Conservation (phyloP, 129 eudicot species). For the Lactuca sativa region DNA sequence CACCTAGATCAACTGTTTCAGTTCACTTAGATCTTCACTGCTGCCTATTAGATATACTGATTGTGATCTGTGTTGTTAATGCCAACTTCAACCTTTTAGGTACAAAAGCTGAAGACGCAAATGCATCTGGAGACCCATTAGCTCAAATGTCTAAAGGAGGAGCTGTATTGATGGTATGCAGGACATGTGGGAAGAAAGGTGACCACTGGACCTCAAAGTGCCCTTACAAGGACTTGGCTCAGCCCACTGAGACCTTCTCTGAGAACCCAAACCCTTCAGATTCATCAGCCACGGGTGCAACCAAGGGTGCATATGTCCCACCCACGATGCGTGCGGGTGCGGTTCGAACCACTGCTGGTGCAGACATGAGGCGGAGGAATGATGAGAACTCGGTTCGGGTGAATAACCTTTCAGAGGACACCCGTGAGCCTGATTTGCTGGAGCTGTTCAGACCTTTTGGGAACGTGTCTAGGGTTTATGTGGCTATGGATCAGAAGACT, state of each 20-base stretch:
- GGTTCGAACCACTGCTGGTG: constrained; percentile 42
- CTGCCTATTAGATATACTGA: not conserved
- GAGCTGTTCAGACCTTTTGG: constrained; percentile 87
- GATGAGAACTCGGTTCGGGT: constrained; percentile 91
- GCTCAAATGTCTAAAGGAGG: constrained; percentile 59
- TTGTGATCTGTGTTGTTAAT: not conserved
- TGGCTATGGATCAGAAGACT: constrained; percentile 88
- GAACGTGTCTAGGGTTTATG: constrained; percentile 64
- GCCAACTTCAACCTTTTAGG: constrained; percentile 33
- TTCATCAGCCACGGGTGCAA: constrained; percentile 16
- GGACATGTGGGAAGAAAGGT: constrained; percentile 87
- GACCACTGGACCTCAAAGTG: constrained; percentile 95
- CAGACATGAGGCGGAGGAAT: constrained; percentile 82
- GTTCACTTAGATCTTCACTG: not conserved
- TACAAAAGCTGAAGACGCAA: constrained; percentile 64
- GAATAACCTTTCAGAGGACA: constrained; percentile 80
- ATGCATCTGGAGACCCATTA: constrained; percentile 54
- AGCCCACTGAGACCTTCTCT: constrained; percentile 44
- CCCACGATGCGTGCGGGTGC: constrained; percentile 78
- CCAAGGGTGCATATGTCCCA: constrained; percentile 68
- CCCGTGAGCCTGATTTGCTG: constrained; percentile 73
- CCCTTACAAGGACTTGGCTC: constrained; percentile 81
- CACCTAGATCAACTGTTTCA: not conserved
- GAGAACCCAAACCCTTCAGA: constrained; percentile 63
- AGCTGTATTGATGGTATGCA: constrained; percentile 83